A percentile compares a stretch with the other conserved stretches of the same genome.
Conservation (phyloP, 768 basidiomycete genomes). For the Epithele typhae region DNA sequence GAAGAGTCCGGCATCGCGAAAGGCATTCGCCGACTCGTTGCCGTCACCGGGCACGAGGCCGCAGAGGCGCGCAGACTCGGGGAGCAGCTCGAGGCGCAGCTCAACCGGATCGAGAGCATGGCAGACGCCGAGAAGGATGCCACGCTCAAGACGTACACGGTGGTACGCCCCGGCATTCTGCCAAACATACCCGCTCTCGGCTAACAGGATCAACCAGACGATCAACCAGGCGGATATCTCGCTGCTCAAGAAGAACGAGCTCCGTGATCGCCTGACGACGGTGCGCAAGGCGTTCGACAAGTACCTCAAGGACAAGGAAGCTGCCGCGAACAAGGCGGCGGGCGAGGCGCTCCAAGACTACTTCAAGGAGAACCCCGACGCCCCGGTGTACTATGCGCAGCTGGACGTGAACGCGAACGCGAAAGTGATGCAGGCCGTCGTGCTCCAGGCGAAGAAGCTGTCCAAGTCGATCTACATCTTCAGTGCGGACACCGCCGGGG, state of each 20-base stretch:
- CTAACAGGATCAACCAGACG: no score
- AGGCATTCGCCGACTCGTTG: slow-evolving; percentile 92
- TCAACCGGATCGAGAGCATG: slow-evolving; percentile 57
- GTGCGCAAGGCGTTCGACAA: slow-evolving; percentile 85
- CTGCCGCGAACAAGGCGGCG: slow-evolving; percentile 75
- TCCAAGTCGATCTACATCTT: slow-evolving; percentile 87
- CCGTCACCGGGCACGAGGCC: slow-evolving; percentile 93
- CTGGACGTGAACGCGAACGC: slow-evolving; percentile 81
- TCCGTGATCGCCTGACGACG: slow-evolving; percentile 67
- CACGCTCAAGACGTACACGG: slow-evolving; percentile 75
- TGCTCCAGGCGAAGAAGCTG: slow-evolving; percentile 74
- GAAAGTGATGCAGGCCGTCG: slow-evolving; percentile 79
- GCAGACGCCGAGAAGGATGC: slow-evolving; percentile 80
- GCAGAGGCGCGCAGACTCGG: slow-evolving; percentile 72
- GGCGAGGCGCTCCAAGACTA: slow-evolving; percentile 62
- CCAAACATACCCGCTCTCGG: background rate
- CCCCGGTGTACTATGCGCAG: slow-evolving; percentile 62
- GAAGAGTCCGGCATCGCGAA: slow-evolving; percentile 98
- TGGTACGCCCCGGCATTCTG: slow-evolving; percentile 47
- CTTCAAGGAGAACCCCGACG: slow-evolving; percentile 75
- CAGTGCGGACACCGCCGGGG: slow-evolving; percentile 62
- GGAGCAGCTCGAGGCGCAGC: slow-evolving; percentile 52
- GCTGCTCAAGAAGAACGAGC: slow-evolving; percentile 70
- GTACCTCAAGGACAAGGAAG: slow-evolving; percentile 76
- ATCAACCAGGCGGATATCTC: slow-evolving; percentile 89